Percentiles rank a stretch among this genome's conserved stretches.
Conservation (phyloP, 805 yeast genomes). For the Hanseniaspora jakobsenii region DNA sequence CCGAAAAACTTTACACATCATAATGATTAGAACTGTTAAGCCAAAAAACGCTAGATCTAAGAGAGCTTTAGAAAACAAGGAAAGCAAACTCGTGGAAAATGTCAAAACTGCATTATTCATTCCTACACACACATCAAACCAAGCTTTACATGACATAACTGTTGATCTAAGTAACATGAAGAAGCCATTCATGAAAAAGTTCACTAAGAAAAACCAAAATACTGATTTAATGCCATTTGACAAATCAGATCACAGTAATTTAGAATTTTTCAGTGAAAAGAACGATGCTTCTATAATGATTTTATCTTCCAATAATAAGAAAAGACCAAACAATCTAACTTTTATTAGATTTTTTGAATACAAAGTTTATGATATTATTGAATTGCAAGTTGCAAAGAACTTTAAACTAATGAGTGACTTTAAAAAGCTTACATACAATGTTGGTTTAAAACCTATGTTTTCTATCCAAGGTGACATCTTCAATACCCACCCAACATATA, state of each 20-base stretch:
- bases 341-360: constrained; percentile 83
- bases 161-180: constrained; percentile 80
- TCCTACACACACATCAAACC: constrained; percentile 74
- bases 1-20: not conserved
- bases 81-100: constrained; percentile 80
- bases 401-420: constrained; percentile 69
- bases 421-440: constrained; percentile 62
- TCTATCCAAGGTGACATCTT: constrained; percentile 85
- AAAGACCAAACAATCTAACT: constrained; percentile 83
- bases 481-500: constrained; percentile 75
- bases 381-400: constrained; percentile 58
- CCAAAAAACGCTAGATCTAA: constrained; percentile 94
- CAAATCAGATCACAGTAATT: constrained; percentile 47
- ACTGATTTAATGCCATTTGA: constrained; percentile 68
- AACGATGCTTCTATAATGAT: constrained; percentile 82
- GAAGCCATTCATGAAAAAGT: constrained; percentile 80
- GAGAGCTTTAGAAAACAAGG: constrained; percentile 81
- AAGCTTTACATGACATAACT: constrained; percentile 75
- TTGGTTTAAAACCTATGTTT: constrained; percentile 91
- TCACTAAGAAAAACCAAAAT: constrained; percentile 68
- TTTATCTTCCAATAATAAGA: constrained; percentile 67
- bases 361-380: constrained; percentile 88
- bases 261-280: constrained; percentile 91
- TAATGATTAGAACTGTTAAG: constrained; percentile 39
- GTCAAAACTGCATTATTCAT: constrained; percentile 80